Base-by-base conservation (phyloP, 257 asterid species). In the Apocynum venetum region DNA sequence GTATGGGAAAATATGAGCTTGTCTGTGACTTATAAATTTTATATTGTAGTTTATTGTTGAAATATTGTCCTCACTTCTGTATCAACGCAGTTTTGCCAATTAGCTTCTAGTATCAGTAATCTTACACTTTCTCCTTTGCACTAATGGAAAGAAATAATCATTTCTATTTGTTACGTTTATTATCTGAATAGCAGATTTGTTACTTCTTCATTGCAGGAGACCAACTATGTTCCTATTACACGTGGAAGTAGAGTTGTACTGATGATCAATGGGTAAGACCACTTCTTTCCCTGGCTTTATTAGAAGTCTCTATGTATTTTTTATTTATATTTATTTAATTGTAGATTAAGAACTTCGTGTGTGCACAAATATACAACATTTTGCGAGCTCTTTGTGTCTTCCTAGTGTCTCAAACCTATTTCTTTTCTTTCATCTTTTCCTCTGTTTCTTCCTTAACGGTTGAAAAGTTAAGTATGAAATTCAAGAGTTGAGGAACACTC, bases 161-260 rank as follows among this genome's bases (percentile, higher is more conserved):
- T 38, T 77, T 70, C 19, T 72, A 36, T 46, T 57, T 44, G 57
- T 46, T 57, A 55, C 36, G 8, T 6, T 40, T 5, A 13, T 57
- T 57, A 1, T 78, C 59, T 71, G 61, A 60, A 64, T 19, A 44
- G 8, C 35, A 40, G 2, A 47, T 65, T 31, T 70, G 5, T 63
- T n/a, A 78, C 56, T 48, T 19, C 60, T 53, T 53, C 3, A 86
- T 77, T 90, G 88, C 81, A 95, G 99, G 99, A 93, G 84, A 93
- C 98, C 72, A 86, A 91, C 87, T 95, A 91, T 76, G 97, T 90
- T 80, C 92, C 97, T 70, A 93, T 95, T 80, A 89, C 94, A 25
- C 97, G 98, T 19, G 98, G 99, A 74, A 90, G 92, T 88, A 89
- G 97, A 80, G 90, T 93, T 76, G 97, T 91, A 56, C 87, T 95